These are phyloP conservation scores for Arthrobotrys iridis DNA, from an alignment of 2,329 filamentous ascomycete genomes.

Conservation along the genomic window DNA sequence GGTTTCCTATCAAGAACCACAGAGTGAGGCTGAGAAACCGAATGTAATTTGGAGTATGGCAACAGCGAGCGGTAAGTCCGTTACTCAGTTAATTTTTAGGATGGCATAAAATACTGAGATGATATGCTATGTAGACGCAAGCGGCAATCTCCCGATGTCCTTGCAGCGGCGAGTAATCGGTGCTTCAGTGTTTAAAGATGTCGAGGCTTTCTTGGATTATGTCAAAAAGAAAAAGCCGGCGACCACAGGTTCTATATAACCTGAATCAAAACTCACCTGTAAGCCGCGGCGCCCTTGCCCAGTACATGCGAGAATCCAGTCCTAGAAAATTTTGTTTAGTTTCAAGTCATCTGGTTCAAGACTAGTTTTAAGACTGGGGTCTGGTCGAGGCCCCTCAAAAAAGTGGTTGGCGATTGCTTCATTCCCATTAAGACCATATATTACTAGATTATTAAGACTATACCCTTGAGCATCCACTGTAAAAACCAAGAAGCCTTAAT, in stretches of 20 bases:
- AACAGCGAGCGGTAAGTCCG: conserved; percentile 39
- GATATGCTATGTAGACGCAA: not conserved
- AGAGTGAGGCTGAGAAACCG: conserved; percentile 1
- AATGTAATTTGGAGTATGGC: conserved; percentile 42
- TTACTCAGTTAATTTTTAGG: not conserved
- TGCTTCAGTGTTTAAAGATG: conserved; percentile 33
- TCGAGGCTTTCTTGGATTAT: conserved; percentile 44
- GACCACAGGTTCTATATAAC: not conserved
- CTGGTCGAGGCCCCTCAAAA: no score
- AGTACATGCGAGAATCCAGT: no score
- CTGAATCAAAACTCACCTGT: no score
- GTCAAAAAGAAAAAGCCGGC: conserved; percentile 6
- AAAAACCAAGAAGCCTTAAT: no score
- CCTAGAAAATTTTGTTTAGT: no score
- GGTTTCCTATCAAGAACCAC: conserved; percentile 17
- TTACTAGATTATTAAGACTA: no score
- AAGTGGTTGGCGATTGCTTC: no score
- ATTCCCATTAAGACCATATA: no score
- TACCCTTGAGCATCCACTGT: no score
- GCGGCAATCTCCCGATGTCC: conserved; percentile 45
- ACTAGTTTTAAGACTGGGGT: no score
- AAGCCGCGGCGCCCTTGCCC: no score
- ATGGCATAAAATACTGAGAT: not conserved
- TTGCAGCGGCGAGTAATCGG: conserved; percentile 27
- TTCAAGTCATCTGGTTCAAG: no score